Evolutionary conservation across 768 basidiomycete genomes (phyloP).

Genomic region (Pleurotus tuber-regium): DNA sequence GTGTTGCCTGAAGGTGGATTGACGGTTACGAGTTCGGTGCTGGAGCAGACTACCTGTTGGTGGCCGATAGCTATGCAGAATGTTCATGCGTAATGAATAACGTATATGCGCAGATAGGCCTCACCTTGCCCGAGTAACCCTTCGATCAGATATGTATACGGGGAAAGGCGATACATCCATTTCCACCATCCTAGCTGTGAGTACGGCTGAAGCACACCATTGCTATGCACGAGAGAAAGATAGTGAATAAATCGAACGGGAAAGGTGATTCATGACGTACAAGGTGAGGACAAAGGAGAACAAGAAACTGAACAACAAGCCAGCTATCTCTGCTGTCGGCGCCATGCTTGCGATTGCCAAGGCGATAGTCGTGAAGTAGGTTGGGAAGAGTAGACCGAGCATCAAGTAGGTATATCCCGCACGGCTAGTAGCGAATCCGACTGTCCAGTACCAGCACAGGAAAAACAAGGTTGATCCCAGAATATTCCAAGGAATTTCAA

Average conservation of each 20-base stretch:
- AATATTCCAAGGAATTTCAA: constrained; percentile 64
- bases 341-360: constrained; percentile 47
- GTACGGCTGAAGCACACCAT: constrained; percentile 50
- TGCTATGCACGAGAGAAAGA: constrained; percentile 18
- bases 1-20: constrained; percentile 50
- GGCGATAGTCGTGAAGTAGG: constrained; percentile 48
- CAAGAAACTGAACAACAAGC: constrained; percentile 38
- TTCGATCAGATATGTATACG: constrained; percentile 43
- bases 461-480: constrained; percentile 56
- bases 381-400: constrained; percentile 50
- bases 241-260: not conserved
- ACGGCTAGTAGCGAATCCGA: constrained; percentile 52
- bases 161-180: constrained; percentile 50
- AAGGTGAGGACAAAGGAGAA: constrained; percentile 49
- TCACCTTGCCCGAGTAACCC: constrained; percentile 18
- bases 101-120: not conserved
- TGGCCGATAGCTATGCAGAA: constrained; percentile 36
- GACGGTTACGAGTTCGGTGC: constrained; percentile 50
- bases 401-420: constrained; percentile 62
- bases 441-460: constrained; percentile 70
- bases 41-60: constrained; percentile 44
- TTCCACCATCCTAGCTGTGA: constrained; percentile 45
- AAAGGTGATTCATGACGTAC: constrained; percentile 24
- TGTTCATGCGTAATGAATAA: not conserved
- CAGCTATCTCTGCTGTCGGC: constrained; percentile 42